phyloP scores from a whole-genome alignment of 805 yeast species.

The Candida easanensis region DNA sequence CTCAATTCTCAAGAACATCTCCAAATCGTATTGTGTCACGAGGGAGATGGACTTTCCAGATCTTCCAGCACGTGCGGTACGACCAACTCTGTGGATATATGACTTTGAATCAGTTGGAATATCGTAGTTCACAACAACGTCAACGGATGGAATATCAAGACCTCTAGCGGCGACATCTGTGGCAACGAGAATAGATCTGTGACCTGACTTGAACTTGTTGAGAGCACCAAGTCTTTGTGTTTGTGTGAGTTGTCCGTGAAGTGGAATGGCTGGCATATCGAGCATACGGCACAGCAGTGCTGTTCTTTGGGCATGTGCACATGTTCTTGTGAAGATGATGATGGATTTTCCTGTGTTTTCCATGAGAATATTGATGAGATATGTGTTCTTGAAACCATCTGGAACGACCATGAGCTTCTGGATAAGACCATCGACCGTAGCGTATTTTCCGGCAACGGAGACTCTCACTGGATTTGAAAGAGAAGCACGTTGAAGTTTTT shows the following conservation, averaged over 20 bases:
- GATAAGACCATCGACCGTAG: conserved; percentile 90
- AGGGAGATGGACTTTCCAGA: conserved; percentile 84
- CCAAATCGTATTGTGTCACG: conserved; percentile 93
- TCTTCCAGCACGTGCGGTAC: conserved; percentile 94
- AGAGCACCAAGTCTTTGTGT: conserved; percentile 80
- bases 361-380: conserved; percentile 74
- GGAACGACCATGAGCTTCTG: conserved; percentile 90
- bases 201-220: conserved; percentile 75
- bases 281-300: conserved; percentile 75
- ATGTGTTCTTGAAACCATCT: conserved; percentile 89
- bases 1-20: conserved; percentile 83
- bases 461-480: conserved; percentile 84
- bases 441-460: conserved; percentile 83
- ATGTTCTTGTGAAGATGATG: conserved; percentile 89
- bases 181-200: conserved; percentile 66
- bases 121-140: conserved; percentile 73
- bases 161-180: conserved; percentile 92
- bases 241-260: conserved; percentile 90
- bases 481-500: conserved; percentile 91
- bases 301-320: conserved; percentile 91
- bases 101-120: conserved; percentile 84
- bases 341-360: conserved; percentile 82
- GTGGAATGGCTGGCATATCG: conserved; percentile 87
- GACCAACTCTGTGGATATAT: conserved; percentile 85
- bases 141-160: conserved; percentile 78